These are phyloP conservation scores for Globisporangium nagaii DNA, from an alignment of 352 stramenopile genomes.

Conservation along the genomic window DNA sequence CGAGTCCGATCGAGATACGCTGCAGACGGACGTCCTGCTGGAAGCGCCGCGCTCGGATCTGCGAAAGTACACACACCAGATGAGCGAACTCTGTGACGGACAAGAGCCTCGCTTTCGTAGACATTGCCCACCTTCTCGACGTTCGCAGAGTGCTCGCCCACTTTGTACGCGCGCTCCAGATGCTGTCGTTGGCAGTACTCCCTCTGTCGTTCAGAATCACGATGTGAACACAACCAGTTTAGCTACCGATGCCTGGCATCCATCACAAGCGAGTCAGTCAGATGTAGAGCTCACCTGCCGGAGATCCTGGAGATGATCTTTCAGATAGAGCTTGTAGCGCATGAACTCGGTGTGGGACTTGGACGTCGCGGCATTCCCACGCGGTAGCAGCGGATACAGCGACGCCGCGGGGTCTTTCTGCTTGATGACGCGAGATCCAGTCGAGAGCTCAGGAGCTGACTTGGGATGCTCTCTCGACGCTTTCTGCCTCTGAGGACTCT, in stretches of 20 bases:
- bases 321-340: constrained; percentile 66
- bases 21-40: constrained; percentile 66
- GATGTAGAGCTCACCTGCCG: constrained; percentile 22
- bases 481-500: constrained; percentile 25
- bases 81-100: too few species aligned
- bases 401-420: constrained; percentile 2
- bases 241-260: too few species aligned
- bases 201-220: constrained; percentile 16
- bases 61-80: background rate
- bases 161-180: constrained; percentile 55
- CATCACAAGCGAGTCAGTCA: too few species aligned
- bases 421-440: background rate
- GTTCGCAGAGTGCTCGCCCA: constrained; percentile 53
- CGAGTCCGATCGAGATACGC: constrained; percentile 51
- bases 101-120: too few species aligned
- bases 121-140: constrained; percentile 54
- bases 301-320: constrained; percentile 61
- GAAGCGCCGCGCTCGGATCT: constrained; percentile 60
- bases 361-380: constrained; percentile 10
- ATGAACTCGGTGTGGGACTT: constrained; percentile 46
- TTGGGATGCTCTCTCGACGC: constrained; percentile 14
- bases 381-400: constrained; percentile 43
- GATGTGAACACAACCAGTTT: background rate
- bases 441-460: constrained; percentile 9
- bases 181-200: constrained; percentile 56